Evolutionary conservation across 352 stramenopile species (phyloP).

Genomic region (Phytophthora syringae): DNA sequence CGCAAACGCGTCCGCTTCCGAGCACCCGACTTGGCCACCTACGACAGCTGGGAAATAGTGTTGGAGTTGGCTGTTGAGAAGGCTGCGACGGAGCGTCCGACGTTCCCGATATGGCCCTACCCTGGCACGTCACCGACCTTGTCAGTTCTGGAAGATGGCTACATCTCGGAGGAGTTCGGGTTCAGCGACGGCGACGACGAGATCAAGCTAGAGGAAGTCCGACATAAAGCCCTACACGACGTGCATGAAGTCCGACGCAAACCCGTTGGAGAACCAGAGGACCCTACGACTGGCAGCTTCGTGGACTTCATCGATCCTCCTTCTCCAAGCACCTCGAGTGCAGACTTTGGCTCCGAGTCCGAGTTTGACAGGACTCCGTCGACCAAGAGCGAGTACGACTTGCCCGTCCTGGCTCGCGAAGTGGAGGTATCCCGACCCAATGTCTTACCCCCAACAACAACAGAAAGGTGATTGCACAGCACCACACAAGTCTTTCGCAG

Average conservation of each 20-base stretch:
- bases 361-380: conserved; percentile 15
- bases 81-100: conserved; percentile 33
- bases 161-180: conserved; percentile 37
- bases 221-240: conserved; percentile 2
- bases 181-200: conserved; percentile 36
- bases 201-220: conserved; percentile 5
- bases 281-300: conserved; percentile 28
- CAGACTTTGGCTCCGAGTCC: conserved; percentile 10
- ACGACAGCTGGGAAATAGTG: conserved; percentile 40
- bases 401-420: conserved; percentile 18
- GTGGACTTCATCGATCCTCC: conserved; percentile 29
- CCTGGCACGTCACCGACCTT: conserved; percentile 23
- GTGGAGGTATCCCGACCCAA: conserved; percentile 12
- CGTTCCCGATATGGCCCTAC: conserved; percentile 27
- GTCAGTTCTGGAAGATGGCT: conserved; percentile 27
- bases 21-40: conserved; percentile 25
- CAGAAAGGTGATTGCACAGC: conserved; percentile 11
- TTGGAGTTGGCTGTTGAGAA: conserved; percentile 38
- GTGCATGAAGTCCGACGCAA: no score
- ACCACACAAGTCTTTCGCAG: conserved; percentile 7
- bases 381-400: conserved; percentile 28
- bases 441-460: neutral
- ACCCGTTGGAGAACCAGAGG: no score
- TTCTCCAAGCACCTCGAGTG: conserved; percentile 18
- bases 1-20: conserved; percentile 40